Evolutionary conservation across 192 early-diverging fungal species (phyloP).

Genomic region (Backusella parvicylindrica): DNA sequence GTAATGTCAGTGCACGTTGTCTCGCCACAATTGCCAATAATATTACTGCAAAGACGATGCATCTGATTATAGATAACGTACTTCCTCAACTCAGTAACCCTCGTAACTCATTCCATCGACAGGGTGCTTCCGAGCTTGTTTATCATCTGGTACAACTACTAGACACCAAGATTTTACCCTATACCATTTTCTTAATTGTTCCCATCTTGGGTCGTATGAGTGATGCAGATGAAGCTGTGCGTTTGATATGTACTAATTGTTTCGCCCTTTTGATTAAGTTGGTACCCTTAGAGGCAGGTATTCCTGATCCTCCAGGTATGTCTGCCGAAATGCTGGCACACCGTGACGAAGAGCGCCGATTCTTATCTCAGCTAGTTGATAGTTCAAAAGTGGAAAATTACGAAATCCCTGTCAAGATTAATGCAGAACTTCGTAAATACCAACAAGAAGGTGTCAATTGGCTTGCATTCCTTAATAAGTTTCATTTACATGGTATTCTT

Average conservation of each 20-base stretch:
- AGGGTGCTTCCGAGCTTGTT: conserved; percentile 83
- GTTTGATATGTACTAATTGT: conserved; percentile 86
- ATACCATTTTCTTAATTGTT: conserved; percentile 96
- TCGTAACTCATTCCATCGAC: conserved; percentile 62
- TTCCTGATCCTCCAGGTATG: conserved; percentile 92
- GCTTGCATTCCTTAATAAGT: conserved; percentile 96
- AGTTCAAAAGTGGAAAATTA: conserved; percentile 85
- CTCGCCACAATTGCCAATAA: conserved; percentile 70
- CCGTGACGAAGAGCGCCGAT: conserved; percentile 87
- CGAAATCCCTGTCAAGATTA: conserved; percentile 83
- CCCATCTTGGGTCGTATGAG: conserved; percentile 97
- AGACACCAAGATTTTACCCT: conserved; percentile 83
- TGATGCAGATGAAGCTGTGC: conserved; percentile 86
- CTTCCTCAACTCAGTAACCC: conserved; percentile 79
- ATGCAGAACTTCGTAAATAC: conserved; percentile 90
- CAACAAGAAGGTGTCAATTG: conserved; percentile 99
- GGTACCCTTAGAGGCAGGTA: conserved; percentile 91
- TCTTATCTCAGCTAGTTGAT: conserved; percentile 93
- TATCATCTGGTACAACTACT: conserved; percentile 78
- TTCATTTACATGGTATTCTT: conserved; percentile 94
- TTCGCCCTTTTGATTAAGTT: conserved; percentile 96
- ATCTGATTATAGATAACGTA: conserved; percentile 69
- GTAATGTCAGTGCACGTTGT: conserved; percentile 75
- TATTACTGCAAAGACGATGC: conserved; percentile 72
- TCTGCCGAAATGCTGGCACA: conserved; percentile 70